A percentile compares a stretch with the other conserved stretches of the same genome.
Evolutionary conservation across 164 flowering plant genomes (phyloP).

Genomic region (Liquidambar formosana): DNA sequence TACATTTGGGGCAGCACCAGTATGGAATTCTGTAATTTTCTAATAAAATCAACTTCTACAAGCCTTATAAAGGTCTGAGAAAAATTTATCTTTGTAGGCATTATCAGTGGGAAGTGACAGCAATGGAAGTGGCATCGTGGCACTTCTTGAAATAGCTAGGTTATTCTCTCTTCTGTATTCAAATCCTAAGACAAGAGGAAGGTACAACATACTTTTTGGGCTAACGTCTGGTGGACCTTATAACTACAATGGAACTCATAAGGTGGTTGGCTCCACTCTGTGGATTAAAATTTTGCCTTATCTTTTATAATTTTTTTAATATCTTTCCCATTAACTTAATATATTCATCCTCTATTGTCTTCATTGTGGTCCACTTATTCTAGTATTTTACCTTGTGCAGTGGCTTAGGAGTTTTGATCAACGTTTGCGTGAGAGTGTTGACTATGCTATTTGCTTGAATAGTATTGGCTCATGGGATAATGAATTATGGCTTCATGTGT

Average conservation of each 20-base stretch:
- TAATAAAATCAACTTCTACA: neutral
- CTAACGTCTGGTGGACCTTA: conserved; percentile 98
- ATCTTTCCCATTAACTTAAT: neutral
- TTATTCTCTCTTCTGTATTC: conserved; percentile 87
- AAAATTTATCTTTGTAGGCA: conserved; percentile 47
- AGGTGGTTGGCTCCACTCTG: conserved; percentile 45
- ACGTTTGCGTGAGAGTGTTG: conserved; percentile 91
- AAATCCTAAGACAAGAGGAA: conserved; percentile 93
- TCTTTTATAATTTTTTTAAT: neutral
- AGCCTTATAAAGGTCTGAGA: neutral
- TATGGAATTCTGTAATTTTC: conserved; percentile 27
- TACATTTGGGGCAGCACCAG: conserved; percentile 98
- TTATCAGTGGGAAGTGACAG: conserved; percentile 96
- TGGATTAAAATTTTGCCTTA: neutral
- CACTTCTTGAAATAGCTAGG: conserved; percentile 92
- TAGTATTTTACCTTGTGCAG: conserved; percentile 33
- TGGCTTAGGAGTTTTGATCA: conserved; percentile 97
- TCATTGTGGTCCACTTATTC: neutral
- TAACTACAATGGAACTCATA: conserved; percentile 93
- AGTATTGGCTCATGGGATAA: conserved; percentile 78
- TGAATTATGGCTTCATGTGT: conserved; percentile 83
- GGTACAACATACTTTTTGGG: conserved; percentile 89
- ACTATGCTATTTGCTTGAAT: conserved; percentile 96
- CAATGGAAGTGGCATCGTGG: conserved; percentile 96
- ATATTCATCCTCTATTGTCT: conserved; percentile 5